Evolutionary conservation across 179 eudicot genomes (phyloP), one percentile per base, ranked within the genome.

Genomic region (Nepenthes alata): DNA sequence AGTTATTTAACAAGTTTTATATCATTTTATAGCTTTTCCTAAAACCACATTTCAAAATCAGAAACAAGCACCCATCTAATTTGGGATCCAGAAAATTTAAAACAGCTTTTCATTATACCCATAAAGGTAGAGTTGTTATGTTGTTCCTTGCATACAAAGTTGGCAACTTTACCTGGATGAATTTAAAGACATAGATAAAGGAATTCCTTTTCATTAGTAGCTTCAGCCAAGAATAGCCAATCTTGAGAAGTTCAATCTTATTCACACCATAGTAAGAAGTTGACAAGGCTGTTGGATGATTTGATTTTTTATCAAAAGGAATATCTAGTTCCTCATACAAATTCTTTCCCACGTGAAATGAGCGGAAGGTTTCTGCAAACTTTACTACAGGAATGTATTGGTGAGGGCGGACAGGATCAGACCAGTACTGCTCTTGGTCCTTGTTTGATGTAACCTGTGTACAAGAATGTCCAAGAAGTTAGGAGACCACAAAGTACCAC

Each of bases 371-470:
- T 81, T 91, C 89, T 60, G 86, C 87, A 80, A 91, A 91, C 60
- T 80, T 88, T 62, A 60, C 77, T 14, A 83, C 95, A 2, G 96
- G 80, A 61, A 86, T 76, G 72, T 85, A 81, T 35, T 67, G 69
- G 62, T 91, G 82, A 65, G 85, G 79, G 56, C 80, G 74, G 58
- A 74, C 73, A 66, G 71, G 76, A 69, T 69, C 77, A 64, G 85
- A 79, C 97, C 97, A 88, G 67, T 88, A 91, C 70, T 91, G 97
- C 76, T 80, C 81, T 63, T 91, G 97, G 61, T 91, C 97, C 74
- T 91, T 91, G 75, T 81, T 81, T 15, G 97, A 91, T 13, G 83
- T 78, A 35, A 91, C 96, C 97, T 91, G 70, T 48, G 64, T 1
- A 60, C 39, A 37, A 39, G 68, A 71, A 54, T 53, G 70, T 25